phyloP scores from a whole-genome alignment of 169 alveolate species.

The Plasmodium reichenowi region DNA sequence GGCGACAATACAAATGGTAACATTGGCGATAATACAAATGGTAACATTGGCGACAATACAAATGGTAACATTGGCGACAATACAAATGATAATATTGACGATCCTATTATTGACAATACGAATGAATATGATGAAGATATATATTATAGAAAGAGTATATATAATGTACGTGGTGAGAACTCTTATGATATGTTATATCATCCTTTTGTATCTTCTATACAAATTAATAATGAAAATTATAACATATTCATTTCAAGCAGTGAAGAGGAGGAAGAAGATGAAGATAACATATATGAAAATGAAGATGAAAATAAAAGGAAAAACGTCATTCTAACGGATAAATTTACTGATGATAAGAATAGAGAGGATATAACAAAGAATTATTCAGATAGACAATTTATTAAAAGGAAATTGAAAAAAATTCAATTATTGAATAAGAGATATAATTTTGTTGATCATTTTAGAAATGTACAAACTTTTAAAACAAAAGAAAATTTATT shows the following conservation, averaged over 20 bases:
- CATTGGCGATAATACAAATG: too few species aligned
- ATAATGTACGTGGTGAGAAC: conserved; percentile 5
- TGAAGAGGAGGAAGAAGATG: conserved; percentile 56
- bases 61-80: too few species aligned
- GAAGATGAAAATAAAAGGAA: neutral
- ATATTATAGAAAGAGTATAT: neutral
- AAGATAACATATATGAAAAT: neutral
- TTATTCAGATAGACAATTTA: neutral
- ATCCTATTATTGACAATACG: neutral
- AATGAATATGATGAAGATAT: neutral
- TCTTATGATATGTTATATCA: neutral
- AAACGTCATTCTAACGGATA: neutral
- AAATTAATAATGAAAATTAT: conserved; percentile 22
- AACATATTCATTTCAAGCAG: conserved; percentile 54
- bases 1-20: too few species aligned
- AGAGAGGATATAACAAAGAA: neutral
- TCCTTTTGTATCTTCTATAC: neutral
- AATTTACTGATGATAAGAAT: neutral
- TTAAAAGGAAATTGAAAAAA: conserved; percentile 41
- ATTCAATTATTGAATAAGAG: conserved; percentile 27
- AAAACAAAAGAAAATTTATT: conserved; percentile 35
- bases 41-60: too few species aligned
- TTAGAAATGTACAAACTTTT: conserved; percentile 43
- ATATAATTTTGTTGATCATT: conserved; percentile 28
- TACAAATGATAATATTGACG: too few species aligned